Base-by-base conservation (phyloP, 2,329 filamentous ascomycete species). In the Fusarium floridanum region DNA sequence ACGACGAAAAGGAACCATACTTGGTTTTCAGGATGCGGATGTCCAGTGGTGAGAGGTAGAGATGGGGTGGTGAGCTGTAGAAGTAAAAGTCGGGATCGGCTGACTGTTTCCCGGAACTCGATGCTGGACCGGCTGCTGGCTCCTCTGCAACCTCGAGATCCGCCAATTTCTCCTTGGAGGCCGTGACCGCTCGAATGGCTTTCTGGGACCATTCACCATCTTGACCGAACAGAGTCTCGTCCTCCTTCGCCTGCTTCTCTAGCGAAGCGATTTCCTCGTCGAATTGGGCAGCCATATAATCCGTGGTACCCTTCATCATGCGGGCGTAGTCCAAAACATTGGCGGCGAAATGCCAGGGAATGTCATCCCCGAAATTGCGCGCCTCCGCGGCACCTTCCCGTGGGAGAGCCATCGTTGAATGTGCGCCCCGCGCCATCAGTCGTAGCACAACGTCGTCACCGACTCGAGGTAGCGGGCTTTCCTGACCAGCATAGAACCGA, bases 241-340 rank as follows among this genome's bases (percentile, higher is more conserved):
- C 97, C 81, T 98, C 95, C 74, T 92, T 91, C 78, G 95, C 95
- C 84, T 97, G 95, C 71, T 88, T 87, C 69, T 90, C 85, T 27
- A 99, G 85, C 20, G 94, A 91, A 43, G 89, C 85, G 39, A 98
- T 91, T 81, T 98, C 96, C 41, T 90, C 85, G 72, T 97, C 91
- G 77, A 92, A 96, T 80, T 98, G 94, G 63, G 91, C 87, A 14
- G 86, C 81, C 92, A 99, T 96, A 81, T 99, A 99, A 37, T 93
- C 91, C 77, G 93, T 91, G 6, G 94, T 96, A 8, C 95, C 97
- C 81, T 96, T 97, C 94, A 99, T 98, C 65, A 98, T 93, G 43
- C 95, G 91, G 17, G 95, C 95, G 82, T 98, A 99, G 81, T 99
- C 97, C 80, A 97, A 89, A 39, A 98, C 95, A 78, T 98, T 97